A percentile compares a stretch with the other conserved stretches of the same genome.
phyloP scores from a whole-genome alignment of 2,329 filamentous ascomycete genomes.

The Claviceps africana region DNA sequence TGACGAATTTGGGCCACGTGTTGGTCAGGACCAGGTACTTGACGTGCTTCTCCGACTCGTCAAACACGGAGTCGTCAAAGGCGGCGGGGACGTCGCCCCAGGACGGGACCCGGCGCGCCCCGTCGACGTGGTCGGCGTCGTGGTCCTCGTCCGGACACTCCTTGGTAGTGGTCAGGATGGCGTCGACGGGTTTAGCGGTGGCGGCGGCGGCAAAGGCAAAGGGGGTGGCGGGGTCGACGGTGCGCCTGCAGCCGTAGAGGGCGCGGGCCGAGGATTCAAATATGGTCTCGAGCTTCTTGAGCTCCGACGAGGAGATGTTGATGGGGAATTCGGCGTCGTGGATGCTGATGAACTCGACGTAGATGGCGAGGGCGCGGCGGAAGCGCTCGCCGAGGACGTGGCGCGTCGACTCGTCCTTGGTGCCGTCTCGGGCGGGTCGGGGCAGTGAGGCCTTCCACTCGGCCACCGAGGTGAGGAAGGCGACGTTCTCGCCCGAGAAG shows the following conservation, averaged over 20 bases:
- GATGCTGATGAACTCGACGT: conserved; percentile 43
- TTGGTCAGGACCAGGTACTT: conserved; percentile 56
- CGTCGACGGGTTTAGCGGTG: not conserved
- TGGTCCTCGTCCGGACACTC: not conserved
- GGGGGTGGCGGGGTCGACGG: conserved; percentile 24
- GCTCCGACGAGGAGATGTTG: conserved; percentile 44
- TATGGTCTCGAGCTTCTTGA: conserved; percentile 35
- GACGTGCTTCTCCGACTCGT: conserved; percentile 43
- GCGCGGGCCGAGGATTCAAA: conserved; percentile 38
- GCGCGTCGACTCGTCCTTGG: conserved; percentile 9
- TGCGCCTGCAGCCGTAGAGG: conserved; percentile 22
- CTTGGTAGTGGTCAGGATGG: not conserved
- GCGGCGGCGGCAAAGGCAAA: conserved; percentile 15
- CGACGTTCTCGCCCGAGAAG: conserved; percentile 59
- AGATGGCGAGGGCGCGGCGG: conserved; percentile 46
- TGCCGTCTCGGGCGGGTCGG: conserved; percentile 8
- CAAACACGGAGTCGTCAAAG: conserved; percentile 42
- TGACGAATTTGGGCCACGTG: conserved; percentile 49
- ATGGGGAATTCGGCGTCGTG: conserved; percentile 49
- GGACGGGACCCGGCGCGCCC: conserved; percentile 13
- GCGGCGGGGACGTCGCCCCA: conserved; percentile 29
- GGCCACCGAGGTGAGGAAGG: conserved; percentile 45
- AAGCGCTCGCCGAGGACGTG: conserved; percentile 33
- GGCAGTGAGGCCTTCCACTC: conserved; percentile 36
- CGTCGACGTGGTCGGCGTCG: not conserved